Evolutionary conservation across 1,284 basidiomycete species (phyloP).

Genomic region (Apiotrichum gracile): DNA sequence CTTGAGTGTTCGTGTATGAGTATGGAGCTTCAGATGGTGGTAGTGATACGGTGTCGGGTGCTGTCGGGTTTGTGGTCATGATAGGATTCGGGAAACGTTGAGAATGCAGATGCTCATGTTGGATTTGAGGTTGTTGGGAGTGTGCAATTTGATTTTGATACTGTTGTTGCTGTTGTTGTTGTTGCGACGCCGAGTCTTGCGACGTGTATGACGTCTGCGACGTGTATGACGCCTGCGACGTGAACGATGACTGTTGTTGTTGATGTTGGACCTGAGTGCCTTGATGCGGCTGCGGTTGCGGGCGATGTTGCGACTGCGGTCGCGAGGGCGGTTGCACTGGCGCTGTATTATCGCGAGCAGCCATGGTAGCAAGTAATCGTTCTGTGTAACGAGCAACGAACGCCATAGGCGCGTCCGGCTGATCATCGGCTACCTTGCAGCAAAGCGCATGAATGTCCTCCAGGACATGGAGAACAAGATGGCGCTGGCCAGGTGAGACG

Average conservation of each 20-base stretch:
- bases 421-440: not conserved
- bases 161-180: not conserved
- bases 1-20: no score
- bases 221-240: no score
- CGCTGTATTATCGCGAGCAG: not conserved
- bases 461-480: not conserved
- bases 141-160: not conserved
- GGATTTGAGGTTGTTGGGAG: no score
- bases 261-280: not conserved
- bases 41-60: no score
- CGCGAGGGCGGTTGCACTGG: no score
- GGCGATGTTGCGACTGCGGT: not conserved
- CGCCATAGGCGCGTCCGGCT: not conserved
- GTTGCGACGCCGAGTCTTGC: no score
- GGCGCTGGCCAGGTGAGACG: not conserved
- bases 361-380: not conserved
- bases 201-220: no score
- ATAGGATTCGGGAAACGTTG: no score
- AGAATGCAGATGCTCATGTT: no score
- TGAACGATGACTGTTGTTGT: not conserved
- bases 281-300: not conserved
- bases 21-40: no score
- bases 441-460: not conserved
- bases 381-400: constrained; percentile 5
- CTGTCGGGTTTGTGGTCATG: no score